Percentiles rank a stretch among this genome's conserved stretches.
These are phyloP conservation scores for Hypomontagnella submonticulosa DNA, from an alignment of 495 filamentous ascomycete genomes.

Conservation along the genomic window DNA sequence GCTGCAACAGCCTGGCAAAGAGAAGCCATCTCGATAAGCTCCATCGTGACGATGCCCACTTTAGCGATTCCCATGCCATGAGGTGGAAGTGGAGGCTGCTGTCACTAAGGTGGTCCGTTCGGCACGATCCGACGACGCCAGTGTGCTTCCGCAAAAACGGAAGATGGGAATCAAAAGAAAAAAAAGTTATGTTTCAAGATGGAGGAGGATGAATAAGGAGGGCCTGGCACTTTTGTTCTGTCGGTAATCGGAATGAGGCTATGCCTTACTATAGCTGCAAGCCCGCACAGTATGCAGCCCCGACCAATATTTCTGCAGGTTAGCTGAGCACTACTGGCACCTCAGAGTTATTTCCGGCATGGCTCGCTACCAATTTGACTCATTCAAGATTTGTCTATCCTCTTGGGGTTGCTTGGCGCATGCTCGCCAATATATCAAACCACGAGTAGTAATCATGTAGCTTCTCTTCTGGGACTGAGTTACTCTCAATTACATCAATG, in stretches of 20 bases:
- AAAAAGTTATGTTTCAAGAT: slow-evolving; percentile 37
- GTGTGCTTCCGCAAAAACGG: slow-evolving; percentile 13
- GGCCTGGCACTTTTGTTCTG: slow-evolving; percentile 18
- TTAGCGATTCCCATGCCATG: slow-evolving; percentile 47
- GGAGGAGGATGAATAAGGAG: slow-evolving; percentile 17
- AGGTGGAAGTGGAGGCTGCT: slow-evolving; percentile 18
- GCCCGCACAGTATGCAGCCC: slow-evolving; percentile 34
- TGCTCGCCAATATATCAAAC: not conserved
- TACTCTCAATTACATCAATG: not conserved
- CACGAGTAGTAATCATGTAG: slow-evolving; percentile 8
- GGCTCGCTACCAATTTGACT: slow-evolving; percentile 26
- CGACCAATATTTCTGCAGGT: slow-evolving; percentile 32
- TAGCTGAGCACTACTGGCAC: slow-evolving; percentile 13
- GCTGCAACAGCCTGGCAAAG: slow-evolving; percentile 48
- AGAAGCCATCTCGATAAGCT: slow-evolving; percentile 49
- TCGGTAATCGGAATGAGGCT: slow-evolving; percentile 37
- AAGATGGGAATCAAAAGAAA: slow-evolving; percentile 15
- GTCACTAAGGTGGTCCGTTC: slow-evolving; percentile 9
- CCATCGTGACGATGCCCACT: slow-evolving; percentile 28
- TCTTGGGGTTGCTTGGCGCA: slow-evolving; percentile 15
- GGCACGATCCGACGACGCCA: slow-evolving; percentile 24
- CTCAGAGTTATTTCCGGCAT: slow-evolving; percentile 34
- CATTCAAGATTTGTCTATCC: not conserved
- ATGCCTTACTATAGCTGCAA: slow-evolving; percentile 33
- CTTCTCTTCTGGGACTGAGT: not conserved